Evolutionary conservation across 306 rosid species (phyloP), one percentile per base, ranked within the genome.

Genomic region (Lathyrus oleraceus): DNA sequence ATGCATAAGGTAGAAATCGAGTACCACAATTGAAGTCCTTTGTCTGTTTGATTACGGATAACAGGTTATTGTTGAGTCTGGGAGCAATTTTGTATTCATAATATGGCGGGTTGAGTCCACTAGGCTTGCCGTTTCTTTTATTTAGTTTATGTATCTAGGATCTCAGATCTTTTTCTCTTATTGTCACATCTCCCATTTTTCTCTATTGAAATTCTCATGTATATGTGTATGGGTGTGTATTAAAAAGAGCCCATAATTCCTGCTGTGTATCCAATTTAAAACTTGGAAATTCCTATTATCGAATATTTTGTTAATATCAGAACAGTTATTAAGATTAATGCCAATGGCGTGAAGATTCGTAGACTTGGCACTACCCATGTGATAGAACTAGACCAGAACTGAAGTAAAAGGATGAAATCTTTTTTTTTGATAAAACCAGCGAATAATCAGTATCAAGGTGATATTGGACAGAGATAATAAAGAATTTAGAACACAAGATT

Each of bases 1-100:
- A 61, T 61, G 35, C 21, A 23, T 39, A 38, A 39, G 67, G 67
- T 39, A 62, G 67, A 62, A 39, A 39, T 62, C 19, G 68, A 39
- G 51, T 40, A 62, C 20, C 30, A 62, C 10, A 39, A 62, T 19
- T 62, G 51, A 62, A 39, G 49, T 39, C 68, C 51, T 5, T 38
- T 38, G 67, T 39, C 49, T 11, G 49, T 39, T 38, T 61, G 30
- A 47, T 19, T 39, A 61, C 20, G 67, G 49, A 62, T 49, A 62
- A 62, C 47, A 19, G 30, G 67, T 20, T 39, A 39, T 12, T 10
- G 17, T 62, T 62, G 67, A 62, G 35, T 36, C 36, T 16, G 30
- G 65, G 48, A 36, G 27, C 67, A 38, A 36, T 61, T 61, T 15
- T 25, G 27, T 27, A 32, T 60, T 60, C 25, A 16, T 62, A 62